Evolutionary conservation across 2,329 filamentous ascomycete species (phyloP), one percentile per base, ranked within the genome.

Genomic region (Aspergillus fumigatiaffinis): DNA sequence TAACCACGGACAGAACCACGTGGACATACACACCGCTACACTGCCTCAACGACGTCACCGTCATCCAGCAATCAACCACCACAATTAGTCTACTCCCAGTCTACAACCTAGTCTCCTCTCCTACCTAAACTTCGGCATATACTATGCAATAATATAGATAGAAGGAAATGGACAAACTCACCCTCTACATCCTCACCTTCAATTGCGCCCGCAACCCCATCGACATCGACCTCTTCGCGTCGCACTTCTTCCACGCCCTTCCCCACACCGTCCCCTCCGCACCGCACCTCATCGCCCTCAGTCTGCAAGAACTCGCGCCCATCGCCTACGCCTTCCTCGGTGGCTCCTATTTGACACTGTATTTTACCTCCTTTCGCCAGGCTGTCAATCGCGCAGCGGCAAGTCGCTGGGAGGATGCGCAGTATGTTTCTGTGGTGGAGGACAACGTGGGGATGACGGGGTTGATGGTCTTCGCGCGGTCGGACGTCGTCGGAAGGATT

Each of bases 401-500:
- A 41, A 76, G 78, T 52, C 75, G 73, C 55, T 71, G 69, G 61
- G 63, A 66, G 38, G 65, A 73, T 58, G 71, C 74, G 32, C 79
- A 81, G 20, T 96, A 95, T 72, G 84, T 86, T 42, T 84, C 90
- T 54, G 77, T 96, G 26, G 79, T 86, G 50, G 82, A 84, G 23
- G 84, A 86, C 49, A 92, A 94, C 72, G 83, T 92, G 51, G 93
- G 94, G 63, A 91, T 97, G 87, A 97, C 92, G 0, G 92, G 84
- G 25, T 84, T 97, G 52, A 85, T 97, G 80, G 82, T 97, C 20
- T 96, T 96, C 71, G 89, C 87, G 21, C 85, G 85, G 56, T 81
- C 87, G 2, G 76, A 81, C 47, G 67, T 84, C 46, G 79, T 83
- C 0, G 74, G 81, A 8, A 79, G 82, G 25, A 78, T 97, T 52